Percentiles rank a stretch among this genome's conserved stretches.
Evolutionary conservation across 169 alveolate species (phyloP).

Genomic region (Babesia bigemina): DNA sequence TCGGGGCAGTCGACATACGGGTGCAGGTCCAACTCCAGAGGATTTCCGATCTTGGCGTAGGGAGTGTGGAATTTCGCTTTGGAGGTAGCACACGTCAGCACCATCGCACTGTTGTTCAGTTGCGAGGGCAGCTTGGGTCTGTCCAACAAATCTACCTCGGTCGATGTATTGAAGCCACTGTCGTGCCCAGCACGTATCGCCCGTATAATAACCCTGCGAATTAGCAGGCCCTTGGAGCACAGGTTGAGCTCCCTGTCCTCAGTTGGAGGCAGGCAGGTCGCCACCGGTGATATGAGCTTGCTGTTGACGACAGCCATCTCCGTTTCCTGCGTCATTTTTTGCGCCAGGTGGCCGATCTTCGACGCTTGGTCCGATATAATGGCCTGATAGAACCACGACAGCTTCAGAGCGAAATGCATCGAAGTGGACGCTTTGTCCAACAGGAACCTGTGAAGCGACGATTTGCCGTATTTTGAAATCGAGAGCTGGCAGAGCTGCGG

Average conservation of each 20-base stretch:
- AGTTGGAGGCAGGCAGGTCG: constrained; percentile 13
- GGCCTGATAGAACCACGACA: constrained; percentile 87
- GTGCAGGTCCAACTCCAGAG: constrained; percentile 72
- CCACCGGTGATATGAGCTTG: constrained; percentile 71
- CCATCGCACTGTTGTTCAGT: constrained; percentile 47
- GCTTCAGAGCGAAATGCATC: constrained; percentile 87
- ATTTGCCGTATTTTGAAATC: constrained; percentile 72
- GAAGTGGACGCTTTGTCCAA: constrained; percentile 83
- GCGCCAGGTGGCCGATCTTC: constrained; percentile 78
- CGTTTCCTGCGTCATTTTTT: constrained; percentile 85
- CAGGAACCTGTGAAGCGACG: constrained; percentile 80
- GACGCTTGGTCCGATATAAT: constrained; percentile 79
- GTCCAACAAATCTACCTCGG: constrained; percentile 38
- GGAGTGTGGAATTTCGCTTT: constrained; percentile 77
- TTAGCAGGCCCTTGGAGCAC: constrained; percentile 70
- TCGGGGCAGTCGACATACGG: constrained; percentile 71
- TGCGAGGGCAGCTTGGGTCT: constrained; percentile 64
- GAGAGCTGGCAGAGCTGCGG: constrained; percentile 82
- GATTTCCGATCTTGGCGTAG: constrained; percentile 78
- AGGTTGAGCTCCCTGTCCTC: constrained; percentile 56
- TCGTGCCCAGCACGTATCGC: constrained; percentile 22
- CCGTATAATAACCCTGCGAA: constrained; percentile 60
- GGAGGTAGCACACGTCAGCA: constrained; percentile 64
- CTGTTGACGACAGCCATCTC: constrained; percentile 92
- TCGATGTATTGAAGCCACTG: constrained; percentile 5